Conservation (phyloP, 1,139 yeast species). For the Casaregolazyma suthepensis region DNA sequence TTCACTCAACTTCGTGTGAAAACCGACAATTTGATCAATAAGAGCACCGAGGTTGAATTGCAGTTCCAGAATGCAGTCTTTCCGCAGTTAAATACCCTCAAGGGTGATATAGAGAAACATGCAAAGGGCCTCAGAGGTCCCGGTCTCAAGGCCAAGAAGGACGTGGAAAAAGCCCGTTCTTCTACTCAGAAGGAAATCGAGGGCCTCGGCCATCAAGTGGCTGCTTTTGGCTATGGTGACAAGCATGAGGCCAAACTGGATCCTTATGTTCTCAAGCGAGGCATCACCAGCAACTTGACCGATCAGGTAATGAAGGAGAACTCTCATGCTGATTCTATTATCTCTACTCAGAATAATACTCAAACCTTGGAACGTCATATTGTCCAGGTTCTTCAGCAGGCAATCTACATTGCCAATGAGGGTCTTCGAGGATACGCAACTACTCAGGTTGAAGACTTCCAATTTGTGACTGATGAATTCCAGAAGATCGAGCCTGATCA, state of each 20-base stretch:
- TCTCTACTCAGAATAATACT: constrained; percentile 38
- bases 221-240: constrained; percentile 23
- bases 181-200: constrained; percentile 35
- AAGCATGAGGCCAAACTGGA: constrained; percentile 39
- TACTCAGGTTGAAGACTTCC: constrained; percentile 27
- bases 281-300: constrained; percentile 33
- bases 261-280: constrained; percentile 41
- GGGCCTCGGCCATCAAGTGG: constrained; percentile 30
- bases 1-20: constrained; percentile 29
- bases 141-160: constrained; percentile 34
- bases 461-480: constrained; percentile 31
- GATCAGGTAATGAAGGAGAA: constrained; percentile 43
- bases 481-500: constrained; percentile 32
- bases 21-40: constrained; percentile 31
- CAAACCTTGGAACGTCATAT: constrained; percentile 40
- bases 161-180: constrained; percentile 34
- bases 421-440: constrained; percentile 29
- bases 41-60: constrained; percentile 31
- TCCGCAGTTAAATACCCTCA: constrained; percentile 33
- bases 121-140: constrained; percentile 34
- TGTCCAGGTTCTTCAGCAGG: constrained; percentile 38
- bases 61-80: constrained; percentile 29
- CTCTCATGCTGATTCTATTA: constrained; percentile 38
- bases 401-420: constrained; percentile 31
- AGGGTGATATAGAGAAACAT: constrained; percentile 37